A percentile compares a stretch with the other conserved stretches of the same genome.
Evolutionary conservation across 2,329 filamentous ascomycete species (phyloP).

Genomic region (Cercospora zeae-maydis): DNA sequence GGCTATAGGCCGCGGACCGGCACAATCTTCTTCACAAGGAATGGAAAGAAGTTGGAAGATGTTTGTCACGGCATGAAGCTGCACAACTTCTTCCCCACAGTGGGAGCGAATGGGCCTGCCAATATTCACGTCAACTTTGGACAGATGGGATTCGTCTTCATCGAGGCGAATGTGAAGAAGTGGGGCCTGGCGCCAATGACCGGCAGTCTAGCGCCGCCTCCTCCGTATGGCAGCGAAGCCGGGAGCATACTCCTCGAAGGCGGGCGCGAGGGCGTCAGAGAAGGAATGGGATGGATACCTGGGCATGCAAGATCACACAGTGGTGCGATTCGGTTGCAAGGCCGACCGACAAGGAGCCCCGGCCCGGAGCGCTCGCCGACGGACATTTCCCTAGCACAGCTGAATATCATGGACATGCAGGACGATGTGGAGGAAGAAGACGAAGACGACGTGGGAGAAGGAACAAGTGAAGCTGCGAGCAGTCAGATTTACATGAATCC

Average conservation of each 20-base stretch:
- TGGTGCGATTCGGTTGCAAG: slow-evolving; percentile 70
- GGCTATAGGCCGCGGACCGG: slow-evolving; percentile 93
- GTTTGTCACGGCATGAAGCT: slow-evolving; percentile 88
- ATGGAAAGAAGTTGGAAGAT: slow-evolving; percentile 95
- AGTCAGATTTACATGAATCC: slow-evolving; percentile 26
- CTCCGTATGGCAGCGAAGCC: slow-evolving; percentile 94
- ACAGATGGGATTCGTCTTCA: slow-evolving; percentile 96
- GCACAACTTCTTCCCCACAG: slow-evolving; percentile 94
- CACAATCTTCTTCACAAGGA: slow-evolving; percentile 95
- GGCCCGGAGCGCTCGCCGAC: slow-evolving; percentile 88
- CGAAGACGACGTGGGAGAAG: slow-evolving; percentile 28
- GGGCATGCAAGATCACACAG: slow-evolving; percentile 71
- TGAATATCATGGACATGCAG: slow-evolving; percentile 64
- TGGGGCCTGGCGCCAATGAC: slow-evolving; percentile 97
- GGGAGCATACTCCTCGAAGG: slow-evolving; percentile 92
- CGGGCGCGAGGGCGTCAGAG: slow-evolving; percentile 55
- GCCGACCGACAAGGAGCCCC: slow-evolving; percentile 69
- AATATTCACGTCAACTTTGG: slow-evolving; percentile 96
- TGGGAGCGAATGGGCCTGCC: slow-evolving; percentile 93
- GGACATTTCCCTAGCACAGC: slow-evolving; percentile 88
- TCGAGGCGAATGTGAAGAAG: slow-evolving; percentile 99
- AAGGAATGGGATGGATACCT: slow-evolving; percentile 55
- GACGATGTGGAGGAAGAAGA: slow-evolving; percentile 40
- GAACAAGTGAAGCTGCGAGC: slow-evolving; percentile 24
- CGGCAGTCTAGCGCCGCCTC: slow-evolving; percentile 88